Evolutionary conservation across 768 basidiomycete genomes (phyloP).

Genomic region (Phlebiopsis flavidoalba): DNA sequence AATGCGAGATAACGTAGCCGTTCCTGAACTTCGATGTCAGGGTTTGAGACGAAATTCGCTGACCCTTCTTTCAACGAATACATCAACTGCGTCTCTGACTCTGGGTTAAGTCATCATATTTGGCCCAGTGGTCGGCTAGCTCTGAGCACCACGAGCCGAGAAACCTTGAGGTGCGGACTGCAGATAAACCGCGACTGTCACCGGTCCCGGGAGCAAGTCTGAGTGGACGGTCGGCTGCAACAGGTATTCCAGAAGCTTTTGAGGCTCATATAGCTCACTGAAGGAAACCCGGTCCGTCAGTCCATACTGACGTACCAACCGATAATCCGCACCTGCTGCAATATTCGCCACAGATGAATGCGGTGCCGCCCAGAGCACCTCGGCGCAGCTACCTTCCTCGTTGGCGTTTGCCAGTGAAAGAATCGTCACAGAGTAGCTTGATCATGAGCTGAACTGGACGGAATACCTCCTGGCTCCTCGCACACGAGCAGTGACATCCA

Average conservation of each 20-base stretch:
- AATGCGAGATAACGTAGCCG: constrained; percentile 48
- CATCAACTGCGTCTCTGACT: constrained; percentile 58
- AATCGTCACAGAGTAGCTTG: constrained; percentile 74
- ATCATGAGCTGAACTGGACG: constrained; percentile 76
- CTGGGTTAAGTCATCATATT: constrained; percentile 62
- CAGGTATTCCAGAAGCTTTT: constrained; percentile 66
- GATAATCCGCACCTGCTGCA: constrained; percentile 62
- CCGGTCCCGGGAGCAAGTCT: constrained; percentile 40
- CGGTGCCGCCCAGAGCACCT: constrained; percentile 90
- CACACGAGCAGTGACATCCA: constrained; percentile 85
- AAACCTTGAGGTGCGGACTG: constrained; percentile 83
- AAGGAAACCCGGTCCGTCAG: constrained; percentile 10
- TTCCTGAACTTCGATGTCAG: constrained; percentile 89
- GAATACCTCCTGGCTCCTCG: constrained; percentile 70
- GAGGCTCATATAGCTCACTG: constrained; percentile 77
- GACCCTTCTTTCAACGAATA: constrained; percentile 54
- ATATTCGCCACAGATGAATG: constrained; percentile 96
- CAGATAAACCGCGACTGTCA: constrained; percentile 73
- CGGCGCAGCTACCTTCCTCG: constrained; percentile 72
- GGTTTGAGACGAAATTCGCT: constrained; percentile 51
- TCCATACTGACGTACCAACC: not conserved
- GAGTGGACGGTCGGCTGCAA: constrained; percentile 54
- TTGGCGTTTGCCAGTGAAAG: constrained; percentile 60
- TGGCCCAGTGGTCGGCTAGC: constrained; percentile 71
- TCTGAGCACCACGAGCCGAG: constrained; percentile 81